These are phyloP conservation scores for Boletus rubescentipes DNA, from an alignment of 768 basidiomycete species.

Conservation along the genomic window DNA sequence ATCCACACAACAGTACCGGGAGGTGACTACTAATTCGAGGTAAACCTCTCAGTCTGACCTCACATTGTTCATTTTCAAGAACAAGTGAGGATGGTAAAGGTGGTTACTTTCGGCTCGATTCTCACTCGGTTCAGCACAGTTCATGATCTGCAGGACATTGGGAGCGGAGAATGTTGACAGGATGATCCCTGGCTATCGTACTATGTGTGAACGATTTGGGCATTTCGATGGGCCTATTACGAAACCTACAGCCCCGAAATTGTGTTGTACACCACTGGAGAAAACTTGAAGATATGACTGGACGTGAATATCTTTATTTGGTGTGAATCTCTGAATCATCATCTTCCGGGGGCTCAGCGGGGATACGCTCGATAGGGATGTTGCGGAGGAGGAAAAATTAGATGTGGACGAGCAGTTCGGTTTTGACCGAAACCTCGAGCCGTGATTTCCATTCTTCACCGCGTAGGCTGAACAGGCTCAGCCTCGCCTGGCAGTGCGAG, in stretches of 20 bases:
- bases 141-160: neutral
- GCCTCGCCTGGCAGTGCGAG: constrained; percentile 26
- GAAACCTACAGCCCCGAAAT: constrained; percentile 39
- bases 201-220: neutral
- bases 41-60: neutral
- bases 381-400: constrained; percentile 13
- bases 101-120: too few species aligned
- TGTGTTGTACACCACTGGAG: neutral
- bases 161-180: neutral
- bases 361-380: constrained; percentile 1
- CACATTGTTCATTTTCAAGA: constrained; percentile 2
- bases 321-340: neutral
- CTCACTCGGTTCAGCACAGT: neutral
- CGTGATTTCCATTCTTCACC: constrained; percentile 32
- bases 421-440: constrained; percentile 26
- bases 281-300: neutral
- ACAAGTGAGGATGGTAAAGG: too few species aligned
- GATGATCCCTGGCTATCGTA: constrained; percentile 4
- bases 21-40: neutral
- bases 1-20: constrained; percentile 9
- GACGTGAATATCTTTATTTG: constrained; percentile 5
- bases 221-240: neutral
- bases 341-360: too few species aligned
- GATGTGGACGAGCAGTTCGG: constrained; percentile 14
- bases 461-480: constrained; percentile 25